Evolutionary conservation across 1,139 yeast genomes (phyloP), one percentile per base, ranked within the genome.

Genomic region (Protomyces lactucae-debilis): DNA sequence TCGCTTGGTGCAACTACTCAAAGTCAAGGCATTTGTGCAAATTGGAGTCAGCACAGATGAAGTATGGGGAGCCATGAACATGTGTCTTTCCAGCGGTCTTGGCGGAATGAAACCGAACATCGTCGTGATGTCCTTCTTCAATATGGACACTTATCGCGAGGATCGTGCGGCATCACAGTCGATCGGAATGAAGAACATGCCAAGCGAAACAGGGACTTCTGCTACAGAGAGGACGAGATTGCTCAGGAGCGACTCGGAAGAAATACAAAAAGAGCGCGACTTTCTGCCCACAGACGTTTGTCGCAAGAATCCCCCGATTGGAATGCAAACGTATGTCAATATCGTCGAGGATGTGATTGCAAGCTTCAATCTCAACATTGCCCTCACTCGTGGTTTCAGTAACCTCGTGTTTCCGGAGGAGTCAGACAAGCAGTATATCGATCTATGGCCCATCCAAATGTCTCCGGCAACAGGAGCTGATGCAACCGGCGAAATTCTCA

Each of bases 31-130:
- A 0, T 93, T 93, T 79, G 93, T 93, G 2, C 99, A 93, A 73
- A 84, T 93, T 61, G 91, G 93, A 0, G 81, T 91, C 14, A 96
- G 96, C 0, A 93, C 97, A 0, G 82, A 87, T 1, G 79, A 93
- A 51, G 87, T 91, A 0, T 92, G 98, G 97, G 98, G 99, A n/a
- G 95, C 90, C 0, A 78, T 98, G 66, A 92, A 93, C 73, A 91
- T 93, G 16, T 91, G 84, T 67, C 75, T 92, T 68, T 97, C 97
- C 0, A 88, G 96, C 2, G 99, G 99, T 0, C 78, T 93, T 23
- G 99, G 99, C 4, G 97, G 97, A 14, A 93, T 93, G 98, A 86
- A 84, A 71, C 99, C 99, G 1, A 93, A 93, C 73, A 91, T 93
- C 64, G 90, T 97, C 0, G 96, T 93, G 0, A 70, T 92, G 57